Evolutionary conservation across 768 basidiomycete genomes (phyloP).

Genomic region (Nidularia sp.): DNA sequence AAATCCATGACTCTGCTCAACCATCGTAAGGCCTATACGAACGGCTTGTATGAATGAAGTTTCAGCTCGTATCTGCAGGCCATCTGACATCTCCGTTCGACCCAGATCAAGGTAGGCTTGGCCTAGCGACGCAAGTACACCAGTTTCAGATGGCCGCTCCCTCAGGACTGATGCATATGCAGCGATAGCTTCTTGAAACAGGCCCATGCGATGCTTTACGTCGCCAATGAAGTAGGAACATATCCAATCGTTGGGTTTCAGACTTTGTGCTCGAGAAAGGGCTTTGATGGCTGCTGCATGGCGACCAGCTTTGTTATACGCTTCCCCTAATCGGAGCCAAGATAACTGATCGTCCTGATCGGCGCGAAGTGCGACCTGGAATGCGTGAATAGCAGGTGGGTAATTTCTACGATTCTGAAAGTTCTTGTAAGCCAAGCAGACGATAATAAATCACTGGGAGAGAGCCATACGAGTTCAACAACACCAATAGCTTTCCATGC

Average conservation of each 20-base stretch:
- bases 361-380: constrained; percentile 82
- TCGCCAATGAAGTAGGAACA: constrained; percentile 81
- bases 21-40: constrained; percentile 38
- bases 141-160: constrained; percentile 61
- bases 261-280: constrained; percentile 66
- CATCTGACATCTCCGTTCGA: constrained; percentile 54
- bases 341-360: constrained; percentile 71
- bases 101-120: constrained; percentile 74
- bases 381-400: constrained; percentile 70
- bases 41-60: constrained; percentile 66
- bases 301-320: constrained; percentile 84
- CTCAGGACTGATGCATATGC: constrained; percentile 56
- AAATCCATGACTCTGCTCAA: constrained; percentile 57
- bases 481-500: constrained; percentile 97
- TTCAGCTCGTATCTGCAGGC: constrained; percentile 74
- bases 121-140: constrained; percentile 66
- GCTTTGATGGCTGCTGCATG: constrained; percentile 89
- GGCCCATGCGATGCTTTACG: constrained; percentile 74
- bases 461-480: constrained; percentile 74
- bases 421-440: background rate
- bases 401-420: constrained; percentile 66
- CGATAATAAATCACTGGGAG: constrained; percentile 4
- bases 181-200: constrained; percentile 70
- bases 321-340: constrained; percentile 93
- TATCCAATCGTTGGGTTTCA: constrained; percentile 79